Base-by-base conservation (phyloP, 2,329 filamentous ascomycete species). In the Colletotrichum horii region DNA sequence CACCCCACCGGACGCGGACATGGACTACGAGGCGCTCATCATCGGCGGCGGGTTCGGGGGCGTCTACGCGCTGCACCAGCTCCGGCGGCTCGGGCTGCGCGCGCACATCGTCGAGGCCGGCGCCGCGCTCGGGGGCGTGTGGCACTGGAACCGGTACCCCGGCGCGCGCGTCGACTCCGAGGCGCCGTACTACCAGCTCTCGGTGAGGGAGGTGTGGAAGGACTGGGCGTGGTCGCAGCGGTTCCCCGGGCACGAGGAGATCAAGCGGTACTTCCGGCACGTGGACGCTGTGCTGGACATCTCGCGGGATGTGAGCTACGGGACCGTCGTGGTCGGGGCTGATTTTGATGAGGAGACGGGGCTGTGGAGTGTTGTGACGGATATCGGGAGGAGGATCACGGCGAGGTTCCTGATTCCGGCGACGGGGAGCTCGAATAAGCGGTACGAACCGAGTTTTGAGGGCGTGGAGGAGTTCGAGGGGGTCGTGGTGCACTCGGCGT, bases 261-360 rank as follows among this genome's bases (percentile, higher is more conserved):
- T 90, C 3, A 82, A 83, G 16, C 77, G 67, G 4, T 90, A 91
- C 78, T 89, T 90, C 62, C 79, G 82, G 19, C 86, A 88, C 73
- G 83, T 89, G 4, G 88, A 85, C 62, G 81, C 86, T 28, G 84
- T 84, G 3, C 81, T 87, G 62, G 81, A 85, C 24, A 79, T 89
- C 6, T 85, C 83, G 48, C 87, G 85, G 36, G 84, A 89, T 58
- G 85, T 83, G 16, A 81, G 82, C 8, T 91, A 89, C 80, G 80
- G 87, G 30, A 84, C 84, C 14, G 82, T 82, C 5, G 86, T 91
- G 3, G 76, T 82, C 2, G 83, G 81, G 4, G 88, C 87, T 1
- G 77, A 80, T 3, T 90, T 85, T 77, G 80, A 88, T 70, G 79
- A 81, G 0, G 76, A 78, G 0, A 73, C 82, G 3, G 81, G 81